Evolutionary conservation across 2,329 filamentous ascomycete species (phyloP), one percentile per base, ranked within the genome.

Genomic region (Akanthomyces dipterigenus): DNA sequence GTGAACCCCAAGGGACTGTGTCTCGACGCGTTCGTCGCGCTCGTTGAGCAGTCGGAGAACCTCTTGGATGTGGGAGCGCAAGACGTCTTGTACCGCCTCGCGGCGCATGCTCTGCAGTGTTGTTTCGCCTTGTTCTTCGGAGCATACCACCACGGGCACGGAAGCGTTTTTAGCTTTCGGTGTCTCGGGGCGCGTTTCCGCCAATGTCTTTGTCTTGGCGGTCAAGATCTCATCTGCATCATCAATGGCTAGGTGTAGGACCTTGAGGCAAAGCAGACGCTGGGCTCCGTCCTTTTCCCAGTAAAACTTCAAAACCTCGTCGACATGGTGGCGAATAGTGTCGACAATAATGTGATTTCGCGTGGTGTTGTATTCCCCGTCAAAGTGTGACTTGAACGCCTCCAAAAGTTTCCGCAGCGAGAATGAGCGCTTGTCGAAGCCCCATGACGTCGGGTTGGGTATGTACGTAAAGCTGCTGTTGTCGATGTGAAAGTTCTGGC

Each of bases 381-480:
- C 62, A 14, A 78, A 68, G 12, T 72, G 68, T 3, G 64, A 64
- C 5, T 67, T 53, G 65, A 75, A 82, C 2, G 77, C 74, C 12
- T 70, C 66, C 55, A 82, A 67, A 1, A 82, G 68, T 55, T 73
- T 75, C 18, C 71, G 67, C 1, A 82, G 66, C 43, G 74, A 77
- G 40, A 83, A 76, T 2, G 77, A 77, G 49, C 76, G 75, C 62
- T 75, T 81, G 62, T 83, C 77, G 82, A 82, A 85, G n/a, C 70
- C 71, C 58, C 81, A 80, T 1, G 76, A 73, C 0, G 82, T 85
- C 0, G 83, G 83, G 63, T 86, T 86, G 0, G 83, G 83, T 1
- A 86, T 73, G 68, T 79, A 78, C 1, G 80, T 80, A 63, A 81
- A 85, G 61, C 73, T 75, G 54, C 75, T 82, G 50, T 78, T 70